phyloP scores from a whole-genome alignment of 2,329 filamentous ascomycete species.

The Arthrobotrys sinensis region DNA sequence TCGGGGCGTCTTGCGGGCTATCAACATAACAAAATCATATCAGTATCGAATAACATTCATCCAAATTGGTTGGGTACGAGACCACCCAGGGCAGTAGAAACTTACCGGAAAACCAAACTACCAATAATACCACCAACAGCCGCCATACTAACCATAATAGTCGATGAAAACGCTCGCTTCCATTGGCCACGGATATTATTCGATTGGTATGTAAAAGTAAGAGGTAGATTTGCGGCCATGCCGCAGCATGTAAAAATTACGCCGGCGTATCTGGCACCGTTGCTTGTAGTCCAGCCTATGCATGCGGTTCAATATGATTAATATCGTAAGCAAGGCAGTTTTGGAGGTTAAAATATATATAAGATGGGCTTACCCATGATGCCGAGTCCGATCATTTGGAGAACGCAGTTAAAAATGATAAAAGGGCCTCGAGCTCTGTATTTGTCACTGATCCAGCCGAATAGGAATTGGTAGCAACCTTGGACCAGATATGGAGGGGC shows the following conservation, averaged over 20 bases:
- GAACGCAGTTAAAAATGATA: slow-evolving; percentile 76
- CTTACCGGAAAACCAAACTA: slow-evolving; percentile 77
- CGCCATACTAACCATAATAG: slow-evolving; percentile 81
- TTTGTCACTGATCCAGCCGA: slow-evolving; percentile 77
- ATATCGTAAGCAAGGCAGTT: neutral
- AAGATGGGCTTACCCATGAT: slow-evolving; percentile 73
- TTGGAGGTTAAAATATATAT: neutral
- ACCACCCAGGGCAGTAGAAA: too few species aligned
- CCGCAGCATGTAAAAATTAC: slow-evolving; percentile 82
- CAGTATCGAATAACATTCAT: neutral
- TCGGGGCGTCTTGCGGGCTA: slow-evolving; percentile 35
- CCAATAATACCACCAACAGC: slow-evolving; percentile 85
- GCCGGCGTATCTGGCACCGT: slow-evolving; percentile 78
- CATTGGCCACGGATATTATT: slow-evolving; percentile 91
- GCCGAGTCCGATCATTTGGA: slow-evolving; percentile 78
- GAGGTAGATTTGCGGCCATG: slow-evolving; percentile 82
- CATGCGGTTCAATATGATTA: too few species aligned
- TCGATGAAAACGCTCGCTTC: slow-evolving; percentile 85
- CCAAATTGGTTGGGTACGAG: neutral
- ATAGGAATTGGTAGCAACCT: slow-evolving; percentile 74
- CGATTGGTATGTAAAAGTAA: slow-evolving; percentile 83
- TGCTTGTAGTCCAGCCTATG: slow-evolving; percentile 74
- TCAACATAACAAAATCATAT: neutral
- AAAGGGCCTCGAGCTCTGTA: slow-evolving; percentile 78
- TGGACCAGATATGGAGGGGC: slow-evolving; percentile 79